Conservation (phyloP, 805 yeast species). For the Candida boleticola region DNA sequence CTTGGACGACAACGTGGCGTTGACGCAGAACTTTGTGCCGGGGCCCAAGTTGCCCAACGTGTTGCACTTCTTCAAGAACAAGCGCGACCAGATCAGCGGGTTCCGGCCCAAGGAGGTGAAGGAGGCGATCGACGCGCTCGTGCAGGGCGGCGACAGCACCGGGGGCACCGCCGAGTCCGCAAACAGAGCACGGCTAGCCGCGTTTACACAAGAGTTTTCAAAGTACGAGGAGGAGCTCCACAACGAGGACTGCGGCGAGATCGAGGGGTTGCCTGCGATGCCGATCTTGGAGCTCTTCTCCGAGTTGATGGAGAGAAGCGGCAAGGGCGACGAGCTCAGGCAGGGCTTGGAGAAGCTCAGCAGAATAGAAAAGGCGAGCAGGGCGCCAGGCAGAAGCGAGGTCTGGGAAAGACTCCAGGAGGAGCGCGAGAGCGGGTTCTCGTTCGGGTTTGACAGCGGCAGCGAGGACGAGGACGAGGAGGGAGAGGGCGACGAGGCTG, state of each 20-base stretch:
- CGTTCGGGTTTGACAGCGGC: slow-evolving; percentile 31
- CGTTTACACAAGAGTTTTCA: slow-evolving; percentile 26
- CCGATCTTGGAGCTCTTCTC: slow-evolving; percentile 65
- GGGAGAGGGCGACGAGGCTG: no score
- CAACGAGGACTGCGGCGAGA: slow-evolving; percentile 67
- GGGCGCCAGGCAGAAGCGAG: slow-evolving; percentile 40
- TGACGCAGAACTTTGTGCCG: slow-evolving; percentile 89
- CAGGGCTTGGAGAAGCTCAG: slow-evolving; percentile 31
- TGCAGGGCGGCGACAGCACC: background rate
- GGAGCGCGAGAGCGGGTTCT: slow-evolving; percentile 15
- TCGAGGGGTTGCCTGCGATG: slow-evolving; percentile 37
- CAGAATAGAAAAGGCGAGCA: slow-evolving; percentile 29
- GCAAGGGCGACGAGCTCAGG: slow-evolving; percentile 32
- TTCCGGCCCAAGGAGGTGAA: slow-evolving; percentile 59
- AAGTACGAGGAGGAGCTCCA: slow-evolving; percentile 24
- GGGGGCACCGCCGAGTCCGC: slow-evolving; percentile 8
- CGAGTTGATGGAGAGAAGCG: slow-evolving; percentile 44
- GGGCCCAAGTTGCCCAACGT: slow-evolving; percentile 57
- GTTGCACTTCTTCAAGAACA: slow-evolving; percentile 63
- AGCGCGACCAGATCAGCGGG: slow-evolving; percentile 74
- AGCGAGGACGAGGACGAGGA: slow-evolving; percentile 21
- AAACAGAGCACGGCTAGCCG: slow-evolving; percentile 17
- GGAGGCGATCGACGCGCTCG: slow-evolving; percentile 23
- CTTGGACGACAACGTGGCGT: slow-evolving; percentile 74
- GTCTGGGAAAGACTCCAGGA: slow-evolving; percentile 48